These are phyloP conservation scores for Rhynchospora pubera DNA, from an alignment of 176 grass and related monocot genomes.

Conservation along the genomic window DNA sequence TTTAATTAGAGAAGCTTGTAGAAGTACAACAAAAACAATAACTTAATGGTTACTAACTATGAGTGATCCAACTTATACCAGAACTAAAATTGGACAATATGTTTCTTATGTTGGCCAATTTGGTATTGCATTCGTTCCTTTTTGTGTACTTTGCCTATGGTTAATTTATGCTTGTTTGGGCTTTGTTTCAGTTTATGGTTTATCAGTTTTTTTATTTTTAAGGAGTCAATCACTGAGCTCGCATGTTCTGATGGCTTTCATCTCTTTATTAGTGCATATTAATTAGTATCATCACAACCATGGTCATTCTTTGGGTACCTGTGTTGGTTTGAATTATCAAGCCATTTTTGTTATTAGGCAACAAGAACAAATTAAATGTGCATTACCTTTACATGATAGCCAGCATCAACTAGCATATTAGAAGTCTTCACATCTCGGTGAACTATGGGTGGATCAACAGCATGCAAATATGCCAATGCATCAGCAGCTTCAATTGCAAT, in stretches of 20 bases:
- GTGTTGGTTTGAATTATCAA: not conserved
- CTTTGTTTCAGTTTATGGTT: not conserved
- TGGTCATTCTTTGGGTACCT: not conserved
- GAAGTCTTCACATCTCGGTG: slow-evolving; percentile 88
- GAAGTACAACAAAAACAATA: not conserved
- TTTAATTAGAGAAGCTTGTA: not conserved
- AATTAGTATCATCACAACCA: not conserved
- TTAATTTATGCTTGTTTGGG: not conserved
- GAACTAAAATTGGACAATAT: not conserved
- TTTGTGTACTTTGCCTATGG: not conserved
- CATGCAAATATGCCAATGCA: slow-evolving; percentile 74
- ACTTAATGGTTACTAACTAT: not conserved
- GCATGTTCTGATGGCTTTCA: not conserved
- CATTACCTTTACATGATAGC: slow-evolving; percentile 69
- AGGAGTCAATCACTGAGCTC: not conserved
- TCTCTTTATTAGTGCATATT: not conserved
- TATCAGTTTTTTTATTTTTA: not conserved
- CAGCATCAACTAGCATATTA: slow-evolving; percentile 77
- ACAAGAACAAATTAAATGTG: not conserved
- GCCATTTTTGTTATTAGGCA: not conserved
- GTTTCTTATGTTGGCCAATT: not conserved
- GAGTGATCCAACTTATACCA: not conserved
- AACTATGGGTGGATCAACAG: slow-evolving; percentile 64
- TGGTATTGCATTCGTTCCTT: not conserved
- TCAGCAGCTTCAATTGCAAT: slow-evolving; percentile 81